Percentiles rank a stretch among this genome's conserved stretches.
These are phyloP conservation scores for Filobasidium wieringae DNA, from an alignment of 768 basidiomycete genomes.

Conservation along the genomic window DNA sequence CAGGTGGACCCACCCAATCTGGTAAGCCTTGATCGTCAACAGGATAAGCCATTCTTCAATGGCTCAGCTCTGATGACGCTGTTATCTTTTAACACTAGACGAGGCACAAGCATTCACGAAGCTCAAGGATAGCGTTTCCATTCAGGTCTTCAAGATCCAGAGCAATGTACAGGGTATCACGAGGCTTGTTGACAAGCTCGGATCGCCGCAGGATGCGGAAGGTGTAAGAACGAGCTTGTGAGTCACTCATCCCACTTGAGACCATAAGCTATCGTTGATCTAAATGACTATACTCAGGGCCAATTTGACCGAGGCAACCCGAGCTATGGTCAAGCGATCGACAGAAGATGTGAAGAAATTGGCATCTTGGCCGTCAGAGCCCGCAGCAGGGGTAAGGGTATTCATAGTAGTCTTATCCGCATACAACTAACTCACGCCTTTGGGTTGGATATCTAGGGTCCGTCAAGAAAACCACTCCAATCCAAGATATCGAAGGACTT, in stretches of 20 bases:
- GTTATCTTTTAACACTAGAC: conserved; percentile 17
- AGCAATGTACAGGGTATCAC: conserved; percentile 91
- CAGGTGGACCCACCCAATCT: conserved; percentile 2
- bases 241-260: conserved; percentile 35
- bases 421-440: neutral
- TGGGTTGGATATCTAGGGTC: conserved; percentile 3
- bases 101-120: conserved; percentile 63
- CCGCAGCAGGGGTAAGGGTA: conserved; percentile 25
- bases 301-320: conserved; percentile 85
- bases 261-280: neutral
- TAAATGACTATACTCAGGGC: conserved; percentile 47
- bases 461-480: conserved; percentile 44
- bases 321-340: conserved; percentile 86
- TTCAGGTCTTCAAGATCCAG: conserved; percentile 98
- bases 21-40: conserved; percentile 12
- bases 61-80: conserved; percentile 1
- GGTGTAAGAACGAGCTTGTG: conserved; percentile 71
- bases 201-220: conserved; percentile 68
- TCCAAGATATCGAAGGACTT: conserved; percentile 91
- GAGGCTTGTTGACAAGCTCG: conserved; percentile 92
- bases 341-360: conserved; percentile 88
- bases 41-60: neutral
- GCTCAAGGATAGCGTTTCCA: conserved; percentile 45
- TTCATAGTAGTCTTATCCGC: neutral
- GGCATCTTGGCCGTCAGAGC: conserved; percentile 46